Evolutionary conservation across 2,329 filamentous ascomycete species (phyloP).

Genomic region (Coniochaeta prunicola): DNA sequence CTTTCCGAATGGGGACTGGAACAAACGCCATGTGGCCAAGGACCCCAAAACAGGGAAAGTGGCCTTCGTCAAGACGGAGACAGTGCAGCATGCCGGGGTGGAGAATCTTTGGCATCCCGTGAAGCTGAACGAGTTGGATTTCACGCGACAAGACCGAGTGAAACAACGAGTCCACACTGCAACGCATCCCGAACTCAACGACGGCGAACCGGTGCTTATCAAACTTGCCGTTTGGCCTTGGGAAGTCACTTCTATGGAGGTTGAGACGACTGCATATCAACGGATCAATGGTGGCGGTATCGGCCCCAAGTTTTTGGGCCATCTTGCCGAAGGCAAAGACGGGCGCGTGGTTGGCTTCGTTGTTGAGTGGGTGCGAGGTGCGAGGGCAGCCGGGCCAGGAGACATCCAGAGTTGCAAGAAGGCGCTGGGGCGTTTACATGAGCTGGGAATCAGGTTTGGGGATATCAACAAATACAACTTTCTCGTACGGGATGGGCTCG

Average conservation of each 20-base stretch:
- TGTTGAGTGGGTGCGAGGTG: conserved; percentile 13
- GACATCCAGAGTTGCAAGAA: conserved; percentile 21
- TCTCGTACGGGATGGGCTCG: conserved; percentile 14
- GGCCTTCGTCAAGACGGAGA: background rate
- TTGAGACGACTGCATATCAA: conserved; percentile 19
- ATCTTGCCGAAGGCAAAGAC: conserved; percentile 18
- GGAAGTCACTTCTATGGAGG: conserved; percentile 16
- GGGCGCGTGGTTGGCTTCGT: conserved; percentile 20
- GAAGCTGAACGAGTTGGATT: conserved; percentile 17
- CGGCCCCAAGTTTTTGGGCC: conserved; percentile 20
- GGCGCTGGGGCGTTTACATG: conserved; percentile 17
- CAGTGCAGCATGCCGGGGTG: background rate
- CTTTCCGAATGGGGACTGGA: background rate
- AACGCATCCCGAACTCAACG: conserved; percentile 15
- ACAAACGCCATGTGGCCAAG: background rate
- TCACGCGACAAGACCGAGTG: conserved; percentile 13
- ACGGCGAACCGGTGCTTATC: conserved; percentile 15
- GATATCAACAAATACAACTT: conserved; percentile 28
- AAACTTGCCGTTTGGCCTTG: conserved; percentile 20
- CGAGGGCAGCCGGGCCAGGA: conserved; percentile 17
- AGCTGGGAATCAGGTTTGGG: conserved; percentile 23
- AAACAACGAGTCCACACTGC: conserved; percentile 16
- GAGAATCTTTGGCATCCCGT: background rate
- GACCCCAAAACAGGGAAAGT: background rate
- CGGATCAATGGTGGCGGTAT: conserved; percentile 16